Conservation (phyloP, 2,329 filamentous ascomycete genomes). For the Diaporthe sp. region DNA sequence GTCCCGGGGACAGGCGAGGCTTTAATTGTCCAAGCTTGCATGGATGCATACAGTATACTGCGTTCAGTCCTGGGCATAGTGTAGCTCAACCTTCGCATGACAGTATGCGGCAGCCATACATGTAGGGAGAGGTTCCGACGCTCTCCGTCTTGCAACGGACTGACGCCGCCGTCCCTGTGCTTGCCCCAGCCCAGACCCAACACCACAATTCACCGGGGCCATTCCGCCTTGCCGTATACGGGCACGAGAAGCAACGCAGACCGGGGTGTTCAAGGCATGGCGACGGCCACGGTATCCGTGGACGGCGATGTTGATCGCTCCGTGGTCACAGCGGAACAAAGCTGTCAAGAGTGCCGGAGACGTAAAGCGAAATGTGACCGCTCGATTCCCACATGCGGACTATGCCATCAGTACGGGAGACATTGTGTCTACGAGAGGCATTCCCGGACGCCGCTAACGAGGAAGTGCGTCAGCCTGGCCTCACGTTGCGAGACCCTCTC, state of each 20-base stretch:
- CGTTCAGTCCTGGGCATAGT: background rate
- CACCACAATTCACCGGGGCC: background rate
- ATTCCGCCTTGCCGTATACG: background rate
- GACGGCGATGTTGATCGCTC: background rate
- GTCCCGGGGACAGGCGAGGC: background rate
- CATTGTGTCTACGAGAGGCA: conserved; percentile 64
- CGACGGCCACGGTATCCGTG: background rate
- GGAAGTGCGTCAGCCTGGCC: conserved; percentile 51
- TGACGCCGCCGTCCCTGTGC: background rate
- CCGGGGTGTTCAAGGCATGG: background rate
- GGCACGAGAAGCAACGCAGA: background rate
- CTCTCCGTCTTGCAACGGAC: background rate
- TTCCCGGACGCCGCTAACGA: conserved; percentile 60
- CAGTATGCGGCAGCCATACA: background rate
- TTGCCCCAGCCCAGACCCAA: background rate
- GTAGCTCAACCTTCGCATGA: background rate
- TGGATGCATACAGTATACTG: background rate
- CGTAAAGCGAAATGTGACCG: conserved; percentile 56
- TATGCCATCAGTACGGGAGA: conserved; percentile 58
- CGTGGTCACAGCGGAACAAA: background rate
- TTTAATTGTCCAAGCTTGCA: background rate
- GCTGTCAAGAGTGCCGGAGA: conserved; percentile 52
- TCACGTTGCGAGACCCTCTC: background rate
- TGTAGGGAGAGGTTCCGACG: background rate
- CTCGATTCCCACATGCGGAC: conserved; percentile 53